phyloP scores from a whole-genome alignment of 2,329 filamentous ascomycete species.

The Coniochaeta sp. region DNA sequence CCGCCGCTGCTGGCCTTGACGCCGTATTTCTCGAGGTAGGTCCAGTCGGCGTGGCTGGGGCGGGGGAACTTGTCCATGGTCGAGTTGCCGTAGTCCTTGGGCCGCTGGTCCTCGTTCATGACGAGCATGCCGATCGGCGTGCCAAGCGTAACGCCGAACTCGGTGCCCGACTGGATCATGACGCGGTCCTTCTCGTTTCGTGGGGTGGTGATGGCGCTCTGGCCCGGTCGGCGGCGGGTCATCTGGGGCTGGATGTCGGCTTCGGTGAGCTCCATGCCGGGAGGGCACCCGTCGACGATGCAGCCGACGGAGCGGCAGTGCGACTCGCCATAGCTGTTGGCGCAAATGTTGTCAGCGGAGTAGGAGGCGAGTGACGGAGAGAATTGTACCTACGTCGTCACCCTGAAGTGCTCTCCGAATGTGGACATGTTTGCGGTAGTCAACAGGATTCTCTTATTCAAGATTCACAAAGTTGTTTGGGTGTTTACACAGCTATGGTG shows the following conservation, averaged over 20 bases:
- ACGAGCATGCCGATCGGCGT: slow-evolving; percentile 86
- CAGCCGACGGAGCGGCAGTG: slow-evolving; percentile 91
- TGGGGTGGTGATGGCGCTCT: slow-evolving; percentile 84
- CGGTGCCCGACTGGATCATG: slow-evolving; percentile 86
- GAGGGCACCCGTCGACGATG: slow-evolving; percentile 89
- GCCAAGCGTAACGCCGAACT: slow-evolving; percentile 82
- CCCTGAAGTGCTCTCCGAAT: slow-evolving; percentile 74
- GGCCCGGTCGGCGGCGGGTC: slow-evolving; percentile 81
- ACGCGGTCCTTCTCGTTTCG: slow-evolving; percentile 89
- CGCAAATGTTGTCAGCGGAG: slow-evolving; percentile 5
- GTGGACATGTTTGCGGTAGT: slow-evolving; percentile 60
- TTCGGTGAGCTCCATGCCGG: slow-evolving; percentile 79
- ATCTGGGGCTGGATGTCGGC: slow-evolving; percentile 86
- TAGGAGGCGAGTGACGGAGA: background rate
- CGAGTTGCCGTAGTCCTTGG: slow-evolving; percentile 80
- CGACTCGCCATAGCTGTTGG: slow-evolving; percentile 38
- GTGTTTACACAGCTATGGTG: background rate
- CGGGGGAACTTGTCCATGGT: slow-evolving; percentile 91
- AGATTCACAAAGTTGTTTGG: too few relatives aligned
- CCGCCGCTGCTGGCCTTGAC: slow-evolving; percentile 87
- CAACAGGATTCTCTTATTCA: too few relatives aligned
- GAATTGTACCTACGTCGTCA: slow-evolving; percentile 62
- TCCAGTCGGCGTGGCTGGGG: slow-evolving; percentile 92
- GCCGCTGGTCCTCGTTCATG: slow-evolving; percentile 86
- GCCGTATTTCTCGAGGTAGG: slow-evolving; percentile 95